phyloP scores from a whole-genome alignment of 208 protist genomes.

The Spongospora subterranea region DNA sequence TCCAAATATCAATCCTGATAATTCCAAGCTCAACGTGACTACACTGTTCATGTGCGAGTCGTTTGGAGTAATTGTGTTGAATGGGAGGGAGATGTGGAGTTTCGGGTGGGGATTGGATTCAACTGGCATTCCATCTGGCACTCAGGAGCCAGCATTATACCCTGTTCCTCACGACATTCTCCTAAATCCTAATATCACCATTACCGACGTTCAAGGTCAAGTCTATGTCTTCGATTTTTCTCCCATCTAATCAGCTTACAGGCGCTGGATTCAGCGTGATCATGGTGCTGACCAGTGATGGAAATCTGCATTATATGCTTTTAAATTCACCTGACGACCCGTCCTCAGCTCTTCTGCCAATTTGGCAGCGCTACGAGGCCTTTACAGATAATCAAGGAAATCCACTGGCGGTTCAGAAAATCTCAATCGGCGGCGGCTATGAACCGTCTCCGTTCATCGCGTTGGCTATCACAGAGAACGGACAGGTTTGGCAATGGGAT shows the following conservation, averaged over 20 bases:
- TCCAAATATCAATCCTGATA: not conserved
- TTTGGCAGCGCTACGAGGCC: too few relatives aligned
- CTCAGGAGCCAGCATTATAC: not conserved
- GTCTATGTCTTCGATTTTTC: not conserved
- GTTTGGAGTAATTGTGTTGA: not conserved
- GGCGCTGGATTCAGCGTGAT: not conserved
- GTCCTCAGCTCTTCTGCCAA: not conserved
- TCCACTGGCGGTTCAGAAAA: too few relatives aligned
- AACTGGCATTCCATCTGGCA: not conserved
- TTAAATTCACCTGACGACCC: not conserved
- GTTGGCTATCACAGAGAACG: not conserved
- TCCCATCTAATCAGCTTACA: not conserved
- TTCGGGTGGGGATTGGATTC: not conserved
- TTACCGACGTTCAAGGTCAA: not conserved
- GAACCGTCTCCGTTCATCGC: not conserved
- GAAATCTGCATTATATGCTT: not conserved
- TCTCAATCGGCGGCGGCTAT: too few relatives aligned
- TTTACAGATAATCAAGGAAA: too few relatives aligned
- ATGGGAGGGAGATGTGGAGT: not conserved
- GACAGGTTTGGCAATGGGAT: not conserved
- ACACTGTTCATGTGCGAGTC: not conserved
- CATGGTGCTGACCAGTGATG: slow-evolving; percentile 27
- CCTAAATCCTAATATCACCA: not conserved
- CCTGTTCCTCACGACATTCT: not conserved
- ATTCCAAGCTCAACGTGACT: not conserved